phyloP scores from a whole-genome alignment of 257 asterid species.

The Solanum piurae region DNA sequence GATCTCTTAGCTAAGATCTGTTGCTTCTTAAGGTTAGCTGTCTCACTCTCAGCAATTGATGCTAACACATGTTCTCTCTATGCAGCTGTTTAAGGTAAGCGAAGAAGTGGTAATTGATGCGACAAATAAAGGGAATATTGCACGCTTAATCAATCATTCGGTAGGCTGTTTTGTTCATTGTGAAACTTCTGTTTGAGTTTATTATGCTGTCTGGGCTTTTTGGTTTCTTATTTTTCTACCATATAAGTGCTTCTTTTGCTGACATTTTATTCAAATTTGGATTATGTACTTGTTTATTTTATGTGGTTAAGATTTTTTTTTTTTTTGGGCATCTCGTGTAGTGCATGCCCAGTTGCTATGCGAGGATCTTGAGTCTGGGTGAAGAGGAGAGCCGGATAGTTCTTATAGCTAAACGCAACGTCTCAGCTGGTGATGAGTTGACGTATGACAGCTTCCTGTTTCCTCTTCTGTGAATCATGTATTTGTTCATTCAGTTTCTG shows the following conservation, averaged over 20 bases:
- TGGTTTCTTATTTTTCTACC: neutral
- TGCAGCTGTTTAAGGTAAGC: conserved; percentile 93
- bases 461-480: neutral
- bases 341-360: conserved; percentile 97
- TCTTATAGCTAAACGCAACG: conserved; percentile 72
- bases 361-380: conserved; percentile 71
- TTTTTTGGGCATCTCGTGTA: conserved; percentile 16
- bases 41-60: neutral
- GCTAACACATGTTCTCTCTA: neutral
- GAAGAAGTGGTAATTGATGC: conserved; percentile 94
- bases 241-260: neutral
- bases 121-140: conserved; percentile 84
- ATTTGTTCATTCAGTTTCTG: neutral
- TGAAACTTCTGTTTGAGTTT: neutral
- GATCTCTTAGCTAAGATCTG: neutral
- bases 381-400: conserved; percentile 72
- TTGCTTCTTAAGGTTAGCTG: neutral
- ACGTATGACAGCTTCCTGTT: conserved; percentile 41
- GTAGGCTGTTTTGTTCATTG: conserved; percentile 29
- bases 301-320: neutral
- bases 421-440: conserved; percentile 76
- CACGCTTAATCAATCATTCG: conserved; percentile 95
- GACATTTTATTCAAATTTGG: neutral
- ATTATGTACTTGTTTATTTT: neutral
- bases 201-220: neutral